Evolutionary conservation across 345 rosid species (phyloP).

Genomic region (Lumnitzera racemosa): DNA sequence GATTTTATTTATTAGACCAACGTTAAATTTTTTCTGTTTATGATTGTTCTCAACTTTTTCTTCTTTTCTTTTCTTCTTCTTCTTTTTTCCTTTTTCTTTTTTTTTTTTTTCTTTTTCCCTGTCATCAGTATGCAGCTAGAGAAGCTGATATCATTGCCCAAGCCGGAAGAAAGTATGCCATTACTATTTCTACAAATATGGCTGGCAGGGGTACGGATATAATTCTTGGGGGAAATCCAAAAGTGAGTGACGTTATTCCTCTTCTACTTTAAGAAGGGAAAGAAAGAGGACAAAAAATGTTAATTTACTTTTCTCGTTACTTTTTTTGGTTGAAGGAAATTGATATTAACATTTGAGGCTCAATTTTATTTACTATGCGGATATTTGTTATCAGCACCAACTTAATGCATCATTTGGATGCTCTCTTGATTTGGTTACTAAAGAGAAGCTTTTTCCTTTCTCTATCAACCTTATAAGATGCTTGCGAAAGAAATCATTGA

Average conservation of each 20-base stretch:
- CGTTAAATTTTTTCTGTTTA: no score
- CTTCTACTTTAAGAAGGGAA: background rate
- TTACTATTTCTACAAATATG: slow-evolving; percentile 96
- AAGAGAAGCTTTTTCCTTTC: slow-evolving; percentile 7
- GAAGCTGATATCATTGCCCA: slow-evolving; percentile 94
- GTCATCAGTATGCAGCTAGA: slow-evolving; percentile 80
- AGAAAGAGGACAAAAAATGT: no score
- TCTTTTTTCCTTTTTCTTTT: background rate
- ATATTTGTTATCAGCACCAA: no score
- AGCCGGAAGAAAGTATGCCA: slow-evolving; percentile 88
- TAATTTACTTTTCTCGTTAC: no score
- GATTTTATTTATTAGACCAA: background rate
- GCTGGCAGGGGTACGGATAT: slow-evolving; percentile 99
- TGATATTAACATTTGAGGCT: no score
- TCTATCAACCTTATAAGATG: slow-evolving; percentile 42
- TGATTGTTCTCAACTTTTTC: background rate
- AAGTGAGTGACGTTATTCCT: slow-evolving; percentile 34
- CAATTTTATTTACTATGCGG: no score
- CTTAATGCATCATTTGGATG: background rate
- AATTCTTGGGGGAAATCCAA: slow-evolving; percentile 94
- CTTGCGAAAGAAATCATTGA: slow-evolving; percentile 84
- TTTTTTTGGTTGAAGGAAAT: no score
- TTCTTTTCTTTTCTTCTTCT: no score
- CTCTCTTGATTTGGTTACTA: background rate
- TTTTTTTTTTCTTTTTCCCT: slow-evolving; percentile 8